A percentile compares a stretch with the other conserved stretches of the same genome.
These are phyloP conservation scores for Phoma sp. DNA, from an alignment of 2,329 filamentous ascomycete species.

Conservation along the genomic window DNA sequence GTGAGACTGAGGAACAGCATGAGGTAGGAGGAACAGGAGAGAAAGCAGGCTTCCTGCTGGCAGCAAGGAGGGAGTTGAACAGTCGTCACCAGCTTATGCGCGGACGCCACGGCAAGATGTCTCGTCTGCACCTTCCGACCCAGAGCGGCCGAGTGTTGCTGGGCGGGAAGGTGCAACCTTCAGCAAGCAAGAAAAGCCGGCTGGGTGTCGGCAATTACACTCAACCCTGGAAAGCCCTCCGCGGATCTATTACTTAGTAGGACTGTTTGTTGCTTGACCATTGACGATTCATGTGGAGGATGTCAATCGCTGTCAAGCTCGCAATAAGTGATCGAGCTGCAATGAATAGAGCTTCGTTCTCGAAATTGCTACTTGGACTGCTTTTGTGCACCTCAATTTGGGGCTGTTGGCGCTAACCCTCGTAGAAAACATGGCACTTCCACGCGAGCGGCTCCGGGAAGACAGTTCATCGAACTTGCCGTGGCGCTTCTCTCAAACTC, in stretches of 20 bases:
- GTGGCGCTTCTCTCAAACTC: slow-evolving; percentile 13
- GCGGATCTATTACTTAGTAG: not conserved
- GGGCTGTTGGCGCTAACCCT: slow-evolving; percentile 12
- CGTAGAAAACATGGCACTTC: slow-evolving; percentile 9
- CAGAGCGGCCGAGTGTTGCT: not conserved
- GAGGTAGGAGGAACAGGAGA: slow-evolving; percentile 1
- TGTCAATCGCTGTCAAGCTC: not conserved
- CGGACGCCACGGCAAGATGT: slow-evolving; percentile 8
- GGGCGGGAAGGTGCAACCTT: slow-evolving; percentile 7
- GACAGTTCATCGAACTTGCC: slow-evolving; percentile 14
- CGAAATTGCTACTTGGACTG: not conserved
- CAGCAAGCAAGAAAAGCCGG: slow-evolving; percentile 11
- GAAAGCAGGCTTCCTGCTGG: slow-evolving; percentile 11
- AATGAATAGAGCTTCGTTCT: not conserved
- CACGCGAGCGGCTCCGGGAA: slow-evolving; percentile 7
- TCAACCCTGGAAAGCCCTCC: not conserved
- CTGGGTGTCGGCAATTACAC: not conserved
- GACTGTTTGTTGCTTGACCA: not conserved
- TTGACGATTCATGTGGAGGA: not conserved
- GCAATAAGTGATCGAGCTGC: not conserved
- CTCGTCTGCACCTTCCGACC: slow-evolving; percentile 10
- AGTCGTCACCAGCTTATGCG: slow-evolving; percentile 14
- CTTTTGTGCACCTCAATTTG: slow-evolving; percentile 2
- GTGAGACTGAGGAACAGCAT: slow-evolving; percentile 1
- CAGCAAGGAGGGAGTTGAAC: slow-evolving; percentile 7